Base-by-base conservation (phyloP, 345 rosid species). In the Citrus glauca region DNA sequence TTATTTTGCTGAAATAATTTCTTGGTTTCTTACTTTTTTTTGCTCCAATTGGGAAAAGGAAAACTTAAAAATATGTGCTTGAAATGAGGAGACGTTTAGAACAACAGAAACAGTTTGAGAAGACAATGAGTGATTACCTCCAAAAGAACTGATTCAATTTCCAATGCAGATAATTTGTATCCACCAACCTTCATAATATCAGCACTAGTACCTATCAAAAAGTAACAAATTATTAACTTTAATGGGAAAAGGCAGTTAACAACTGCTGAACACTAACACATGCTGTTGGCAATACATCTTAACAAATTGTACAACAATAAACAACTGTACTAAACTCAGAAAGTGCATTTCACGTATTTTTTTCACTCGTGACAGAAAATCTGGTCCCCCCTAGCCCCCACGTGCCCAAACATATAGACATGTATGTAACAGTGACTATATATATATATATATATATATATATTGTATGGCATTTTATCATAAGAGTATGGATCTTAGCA, bases 131-230 rank as follows among this genome's bases (percentile, higher is more conserved):
- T 22, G 30, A 67, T 85, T 85, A 92, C 99, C 97, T 94, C 94
- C 73, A 96, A 83, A 76, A 96, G 88, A 78, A 86, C 84, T 61
- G 99, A 92, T 91, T 96, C 98, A 20, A 96, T 94, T 85, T 96
- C 98, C 72, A 96, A 84, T 45, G 99, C 99, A 14, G 99, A 96
- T 74, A 96, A 85, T 65, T 96, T 96, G 88, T 92, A 96, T 81
- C 99, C 99, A 24, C 98, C 99, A 72, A 92, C 99, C 84, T 96
- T 96, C 92, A 96, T 91, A 42, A 96, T 96, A 85, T 96, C 99
- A 30, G 98, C 97, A 79, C 87, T 96, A 6, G 89, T 91, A 78
- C 99, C 99, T 96, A 87, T 81, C 25, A 14, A 28, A 67, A 16
- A 25, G 72, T 40, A 40, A 73, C n/a, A 55, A 24, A 45, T 48